These are phyloP conservation scores for Pyrus betulifolia DNA, from an alignment of 306 rosid genomes.

Conservation along the genomic window DNA sequence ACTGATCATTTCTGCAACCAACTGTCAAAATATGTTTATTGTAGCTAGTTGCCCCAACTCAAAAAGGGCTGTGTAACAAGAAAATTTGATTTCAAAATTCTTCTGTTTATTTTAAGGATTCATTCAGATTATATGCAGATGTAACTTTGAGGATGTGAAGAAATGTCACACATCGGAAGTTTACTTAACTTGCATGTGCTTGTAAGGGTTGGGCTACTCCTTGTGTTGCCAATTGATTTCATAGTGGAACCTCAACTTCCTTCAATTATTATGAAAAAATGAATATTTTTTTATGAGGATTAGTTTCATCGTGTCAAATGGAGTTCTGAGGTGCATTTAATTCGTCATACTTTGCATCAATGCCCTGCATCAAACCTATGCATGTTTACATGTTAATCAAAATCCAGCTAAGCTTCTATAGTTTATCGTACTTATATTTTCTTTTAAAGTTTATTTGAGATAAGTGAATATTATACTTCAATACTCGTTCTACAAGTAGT, in stretches of 20 bases:
- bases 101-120: constrained; percentile 11
- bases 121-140: constrained; percentile 3
- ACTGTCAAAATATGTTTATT: too few species aligned
- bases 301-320: not conserved
- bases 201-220: too few species aligned
- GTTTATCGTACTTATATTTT: not conserved
- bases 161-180: too few species aligned
- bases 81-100: not conserved
- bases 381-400: not conserved
- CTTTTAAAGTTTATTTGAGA: not conserved
- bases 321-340: not conserved
- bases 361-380: not conserved
- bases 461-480: too few species aligned
- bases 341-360: not conserved
- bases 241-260: too few species aligned
- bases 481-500: not conserved
- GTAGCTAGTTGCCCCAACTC: not conserved
- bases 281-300: not conserved
- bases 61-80: not conserved
- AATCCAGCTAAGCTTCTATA: not conserved
- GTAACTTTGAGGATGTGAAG: not conserved
- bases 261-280: too few species aligned
- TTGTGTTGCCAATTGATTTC: too few species aligned
- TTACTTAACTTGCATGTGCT: not conserved
- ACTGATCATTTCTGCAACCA: too few species aligned